These are phyloP conservation scores for Auricularia sp. DNA, from an alignment of 768 basidiomycete genomes.

Conservation along the genomic window DNA sequence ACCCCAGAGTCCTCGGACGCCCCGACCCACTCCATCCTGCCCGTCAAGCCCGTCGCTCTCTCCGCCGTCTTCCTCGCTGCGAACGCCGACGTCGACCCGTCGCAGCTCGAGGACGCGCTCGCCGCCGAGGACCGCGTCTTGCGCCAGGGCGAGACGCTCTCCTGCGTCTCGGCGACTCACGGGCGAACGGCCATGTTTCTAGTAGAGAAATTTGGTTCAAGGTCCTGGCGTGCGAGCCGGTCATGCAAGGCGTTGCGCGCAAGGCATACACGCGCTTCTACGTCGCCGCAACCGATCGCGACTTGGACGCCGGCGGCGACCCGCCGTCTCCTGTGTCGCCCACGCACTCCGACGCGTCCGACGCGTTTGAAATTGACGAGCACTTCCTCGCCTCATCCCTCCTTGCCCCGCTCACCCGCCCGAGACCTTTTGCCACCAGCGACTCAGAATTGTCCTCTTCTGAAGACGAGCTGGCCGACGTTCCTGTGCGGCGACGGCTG, in stretches of 20 bases:
- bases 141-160: neutral
- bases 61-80: neutral
- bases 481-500: neutral
- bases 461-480: neutral
- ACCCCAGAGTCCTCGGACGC: neutral
- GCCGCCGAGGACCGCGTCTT: neutral
- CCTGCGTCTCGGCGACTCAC: neutral
- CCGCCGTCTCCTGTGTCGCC: neutral
- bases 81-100: neutral
- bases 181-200: neutral
- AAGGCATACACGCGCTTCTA: neutral
- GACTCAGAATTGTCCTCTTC: neutral
- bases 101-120: neutral
- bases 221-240: neutral
- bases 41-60: neutral
- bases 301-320: neutral
- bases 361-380: constrained; percentile 1
- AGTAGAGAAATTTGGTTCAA: neutral
- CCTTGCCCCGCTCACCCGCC: neutral
- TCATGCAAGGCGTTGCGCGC: neutral
- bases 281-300: neutral
- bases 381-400: neutral
- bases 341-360: neutral
- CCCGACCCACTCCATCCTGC: neutral
- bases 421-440: neutral